A percentile compares a stretch with the other conserved stretches of the same genome.
Conservation (phyloP, 2,329 filamentous ascomycete species). For the Sodiomyces alkalinus region DNA sequence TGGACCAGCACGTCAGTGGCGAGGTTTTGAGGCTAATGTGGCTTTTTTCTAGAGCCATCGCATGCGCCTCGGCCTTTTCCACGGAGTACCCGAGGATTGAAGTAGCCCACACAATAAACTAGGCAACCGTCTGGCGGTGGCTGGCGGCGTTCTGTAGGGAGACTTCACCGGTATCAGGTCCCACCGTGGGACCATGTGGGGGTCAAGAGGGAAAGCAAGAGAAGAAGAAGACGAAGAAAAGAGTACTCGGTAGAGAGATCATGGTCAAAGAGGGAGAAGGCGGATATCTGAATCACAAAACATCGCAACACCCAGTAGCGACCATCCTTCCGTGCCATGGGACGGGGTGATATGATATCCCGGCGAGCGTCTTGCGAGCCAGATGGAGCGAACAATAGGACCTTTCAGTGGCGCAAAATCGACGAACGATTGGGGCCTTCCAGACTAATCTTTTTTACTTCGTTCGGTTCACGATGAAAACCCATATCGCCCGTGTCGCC, state of each 20-base stretch:
- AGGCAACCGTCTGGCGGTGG: conserved; percentile 1
- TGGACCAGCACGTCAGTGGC: too few relatives aligned
- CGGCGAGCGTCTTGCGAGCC: neutral
- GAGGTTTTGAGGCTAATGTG: too few relatives aligned
- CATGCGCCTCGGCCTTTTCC: conserved; percentile 62
- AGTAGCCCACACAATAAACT: conserved; percentile 47
- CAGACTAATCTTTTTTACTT: too few relatives aligned
- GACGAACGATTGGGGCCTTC: neutral
- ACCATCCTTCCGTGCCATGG: neutral
- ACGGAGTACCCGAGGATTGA: too few relatives aligned
- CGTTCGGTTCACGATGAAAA: too few relatives aligned
- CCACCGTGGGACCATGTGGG: conserved; percentile 1
- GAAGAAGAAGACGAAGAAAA: too few relatives aligned
- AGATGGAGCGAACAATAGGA: conserved; percentile 1
- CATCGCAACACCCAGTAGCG: too few relatives aligned
- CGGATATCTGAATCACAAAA: too few relatives aligned
- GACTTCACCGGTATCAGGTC: neutral
- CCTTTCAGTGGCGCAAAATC: conserved; percentile 1
- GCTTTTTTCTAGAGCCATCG: conserved; percentile 57
- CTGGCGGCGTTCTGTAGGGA: conserved; percentile 1
- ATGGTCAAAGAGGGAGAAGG: neutral
- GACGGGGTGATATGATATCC: conserved; percentile 1
- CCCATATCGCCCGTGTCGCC: too few relatives aligned
- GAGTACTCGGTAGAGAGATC: too few relatives aligned
- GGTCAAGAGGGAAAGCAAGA: too few relatives aligned